Base-by-base conservation (phyloP, 2,329 filamentous ascomycete species). In the Cercospora zeae-maydis region DNA sequence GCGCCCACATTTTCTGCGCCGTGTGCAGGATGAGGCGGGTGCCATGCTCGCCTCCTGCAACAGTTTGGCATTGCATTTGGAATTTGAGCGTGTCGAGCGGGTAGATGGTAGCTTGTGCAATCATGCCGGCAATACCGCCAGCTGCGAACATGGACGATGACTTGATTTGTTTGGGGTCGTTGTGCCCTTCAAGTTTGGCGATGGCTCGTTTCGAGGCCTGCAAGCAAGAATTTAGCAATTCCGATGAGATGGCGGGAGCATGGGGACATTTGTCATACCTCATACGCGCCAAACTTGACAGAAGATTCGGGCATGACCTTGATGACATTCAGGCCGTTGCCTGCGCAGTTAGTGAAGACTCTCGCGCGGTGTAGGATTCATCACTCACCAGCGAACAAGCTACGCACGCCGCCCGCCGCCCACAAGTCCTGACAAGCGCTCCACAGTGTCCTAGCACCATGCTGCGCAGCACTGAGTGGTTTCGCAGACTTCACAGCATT, bases 281-380 rank as follows among this genome's bases (percentile, higher is more conserved):
- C 95, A 74, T 97, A 99, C 19, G 93, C 93, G 64, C 95, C 95
- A 75, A 99, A 99, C 78, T 97, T 96, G 75, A 99, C 96, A 27
- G 95, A 93, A 30, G 93, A 97, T 79, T 99, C 95, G 0, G 95
- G 95, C 92, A 98, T 96, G 64, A 99, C 95, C 77, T 99, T 99
- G 73, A 97, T 78, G 2, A 99, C 92, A 71, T 99, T 99, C 70
- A 99, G 81, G 3, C 95, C 95, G 73, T 99, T 99, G 37, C 95
- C 93, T 96, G 70, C 7, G 13, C 14, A 30, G 30, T 61, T 51
- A 66, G 59, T 51, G 36, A 30, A 21, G 21, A 19, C 11, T n/a
- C n/a, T 10, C 36, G 13, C 36, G 27, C 27, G 21, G 11, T 47
- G 16, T 49, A 27, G 27, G 13, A n/a, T 31, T 10, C 21, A 16